Evolutionary conservation across 163 green algal species (phyloP).

Genomic region (Chlamydomonas reinhardtii): DNA sequence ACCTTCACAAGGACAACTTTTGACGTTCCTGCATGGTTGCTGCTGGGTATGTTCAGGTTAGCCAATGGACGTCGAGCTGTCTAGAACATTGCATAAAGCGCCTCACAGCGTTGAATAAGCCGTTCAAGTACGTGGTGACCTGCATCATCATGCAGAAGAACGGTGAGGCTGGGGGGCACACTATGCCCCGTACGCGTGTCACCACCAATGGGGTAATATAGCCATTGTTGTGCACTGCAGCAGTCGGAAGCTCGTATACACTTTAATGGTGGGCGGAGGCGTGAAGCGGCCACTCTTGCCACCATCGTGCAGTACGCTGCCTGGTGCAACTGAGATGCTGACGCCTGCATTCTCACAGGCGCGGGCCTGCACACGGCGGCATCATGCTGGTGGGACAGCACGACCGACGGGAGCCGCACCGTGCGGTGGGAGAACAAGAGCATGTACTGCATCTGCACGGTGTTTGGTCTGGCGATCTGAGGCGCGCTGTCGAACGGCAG

Average conservation of each 20-base stretch:
- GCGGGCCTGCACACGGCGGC: slow-evolving; percentile 84
- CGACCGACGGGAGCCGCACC: slow-evolving; percentile 81
- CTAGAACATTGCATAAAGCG: slow-evolving; percentile 84
- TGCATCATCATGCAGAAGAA: slow-evolving; percentile 92
- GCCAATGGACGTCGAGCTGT: slow-evolving; percentile 80
- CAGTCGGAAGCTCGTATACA: no score
- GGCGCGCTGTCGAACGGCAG: no score
- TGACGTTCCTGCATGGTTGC: no score
- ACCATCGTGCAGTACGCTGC: no score
- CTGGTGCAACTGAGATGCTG: no score
- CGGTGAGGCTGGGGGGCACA: slow-evolving; percentile 52
- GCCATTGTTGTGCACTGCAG: no score
- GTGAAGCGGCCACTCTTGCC: no score
- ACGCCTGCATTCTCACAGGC: slow-evolving; percentile 52
- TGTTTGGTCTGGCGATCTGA: slow-evolving; percentile 77
- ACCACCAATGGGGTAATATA: no score
- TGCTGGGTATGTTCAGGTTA: slow-evolving; percentile 63
- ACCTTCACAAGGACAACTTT: background rate
- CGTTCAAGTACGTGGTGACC: slow-evolving; percentile 90
- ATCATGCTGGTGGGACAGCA: slow-evolving; percentile 87
- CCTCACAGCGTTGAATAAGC: slow-evolving; percentile 80
- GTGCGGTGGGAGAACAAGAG: slow-evolving; percentile 90
- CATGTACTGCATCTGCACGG: slow-evolving; percentile 87
- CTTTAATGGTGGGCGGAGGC: no score
- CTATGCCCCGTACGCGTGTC: no score